Percentiles rank a stretch among this genome's conserved stretches.
Conservation (phyloP, 1,139 yeast species). For the Debaryomyces coudertii region DNA sequence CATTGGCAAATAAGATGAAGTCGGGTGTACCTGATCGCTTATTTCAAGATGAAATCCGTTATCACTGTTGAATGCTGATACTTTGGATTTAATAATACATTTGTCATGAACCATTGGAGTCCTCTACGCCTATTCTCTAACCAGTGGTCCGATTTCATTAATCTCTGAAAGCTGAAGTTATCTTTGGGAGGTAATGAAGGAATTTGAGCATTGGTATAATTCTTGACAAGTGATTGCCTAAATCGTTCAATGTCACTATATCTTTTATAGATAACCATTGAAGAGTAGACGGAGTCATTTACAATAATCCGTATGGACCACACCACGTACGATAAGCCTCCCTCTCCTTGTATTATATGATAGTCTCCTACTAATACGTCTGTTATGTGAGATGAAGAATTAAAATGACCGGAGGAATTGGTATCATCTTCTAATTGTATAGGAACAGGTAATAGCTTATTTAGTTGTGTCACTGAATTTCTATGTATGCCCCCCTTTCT, state of each 20-base stretch:
- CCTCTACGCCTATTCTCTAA: conserved; percentile 66
- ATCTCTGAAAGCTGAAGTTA: conserved; percentile 46
- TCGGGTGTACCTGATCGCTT: neutral
- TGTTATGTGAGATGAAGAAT: conserved; percentile 30
- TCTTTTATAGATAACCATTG: conserved; percentile 57
- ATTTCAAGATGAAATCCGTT: conserved; percentile 48
- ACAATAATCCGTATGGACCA: conserved; percentile 54
- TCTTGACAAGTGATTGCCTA: conserved; percentile 41
- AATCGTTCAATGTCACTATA: conserved; percentile 66
- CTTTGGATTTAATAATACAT: conserved; percentile 67
- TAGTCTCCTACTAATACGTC: conserved; percentile 45
- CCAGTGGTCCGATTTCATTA: conserved; percentile 52
- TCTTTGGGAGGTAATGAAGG: conserved; percentile 73
- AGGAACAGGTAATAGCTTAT: conserved; percentile 42
- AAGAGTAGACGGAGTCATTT: conserved; percentile 47
- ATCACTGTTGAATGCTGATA: conserved; percentile 52
- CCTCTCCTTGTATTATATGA: conserved; percentile 43
- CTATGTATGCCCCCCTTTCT: conserved; percentile 13
- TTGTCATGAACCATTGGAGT: conserved; percentile 72
- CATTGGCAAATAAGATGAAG: too few species aligned
- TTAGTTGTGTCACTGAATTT: conserved; percentile 31
- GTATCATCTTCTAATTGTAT: conserved; percentile 37
- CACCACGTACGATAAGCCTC: conserved; percentile 44
- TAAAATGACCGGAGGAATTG: conserved; percentile 32
- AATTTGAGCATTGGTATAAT: conserved; percentile 45